Evolutionary conservation across 2,329 filamentous ascomycete species (phyloP).

Genomic region (Aspergillus eucalypticola): DNA sequence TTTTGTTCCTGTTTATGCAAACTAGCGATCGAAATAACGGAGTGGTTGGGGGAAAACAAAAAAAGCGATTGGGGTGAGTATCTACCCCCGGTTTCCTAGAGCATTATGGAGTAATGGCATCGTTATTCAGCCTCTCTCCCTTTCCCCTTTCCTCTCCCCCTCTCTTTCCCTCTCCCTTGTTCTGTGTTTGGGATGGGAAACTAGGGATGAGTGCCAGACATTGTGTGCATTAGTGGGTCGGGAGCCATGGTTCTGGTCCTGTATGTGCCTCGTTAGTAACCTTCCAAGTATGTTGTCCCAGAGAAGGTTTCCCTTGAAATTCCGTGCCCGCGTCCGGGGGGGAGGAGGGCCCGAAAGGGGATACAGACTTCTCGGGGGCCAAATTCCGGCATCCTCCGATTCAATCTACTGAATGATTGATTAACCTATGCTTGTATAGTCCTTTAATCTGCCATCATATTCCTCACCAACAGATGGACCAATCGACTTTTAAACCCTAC

Average conservation of each 20-base stretch:
- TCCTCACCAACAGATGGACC: neutral
- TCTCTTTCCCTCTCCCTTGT: neutral
- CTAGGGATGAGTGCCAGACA: neutral
- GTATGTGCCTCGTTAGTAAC: neutral
- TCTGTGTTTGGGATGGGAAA: neutral
- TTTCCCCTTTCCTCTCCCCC: neutral
- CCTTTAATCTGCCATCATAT: neutral
- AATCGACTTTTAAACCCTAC: neutral
- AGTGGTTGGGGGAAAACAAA: neutral
- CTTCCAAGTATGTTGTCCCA: neutral
- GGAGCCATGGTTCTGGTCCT: neutral
- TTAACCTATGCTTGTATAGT: neutral
- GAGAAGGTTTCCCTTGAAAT: neutral
- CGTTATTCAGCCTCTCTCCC: neutral
- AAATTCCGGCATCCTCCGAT: neutral
- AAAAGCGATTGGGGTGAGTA: neutral
- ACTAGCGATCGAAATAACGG: neutral
- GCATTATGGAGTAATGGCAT: neutral
- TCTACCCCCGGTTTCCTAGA: neutral
- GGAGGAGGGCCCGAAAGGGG: neutral
- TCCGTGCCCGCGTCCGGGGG: neutral
- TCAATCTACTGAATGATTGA: neutral
- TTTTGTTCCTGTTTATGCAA: neutral
- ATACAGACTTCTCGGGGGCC: neutral
- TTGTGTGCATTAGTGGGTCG: neutral